phyloP scores from a whole-genome alignment of 352 stramenopile species.

The Phytopythium montanum region DNA sequence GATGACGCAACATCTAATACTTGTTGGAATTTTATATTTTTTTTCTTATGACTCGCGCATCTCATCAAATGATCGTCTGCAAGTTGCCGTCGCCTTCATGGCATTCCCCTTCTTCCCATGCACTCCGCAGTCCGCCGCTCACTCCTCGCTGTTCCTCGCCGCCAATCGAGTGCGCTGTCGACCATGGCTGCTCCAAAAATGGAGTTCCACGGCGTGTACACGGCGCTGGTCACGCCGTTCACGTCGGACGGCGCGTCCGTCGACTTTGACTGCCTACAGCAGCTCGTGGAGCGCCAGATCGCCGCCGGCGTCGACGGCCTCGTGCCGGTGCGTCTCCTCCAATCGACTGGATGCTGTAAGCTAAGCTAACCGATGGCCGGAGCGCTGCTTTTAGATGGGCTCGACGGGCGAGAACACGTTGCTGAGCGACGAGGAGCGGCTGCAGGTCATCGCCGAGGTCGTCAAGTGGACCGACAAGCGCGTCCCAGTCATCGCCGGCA shows the following conservation, averaged over 20 bases:
- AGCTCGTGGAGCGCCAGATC: conserved; percentile 90
- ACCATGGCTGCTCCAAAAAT: conserved; percentile 17
- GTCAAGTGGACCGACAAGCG: conserved; percentile 66
- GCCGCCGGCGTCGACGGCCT: conserved; percentile 91
- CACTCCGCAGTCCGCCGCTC: background rate
- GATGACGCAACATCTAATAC: background rate
- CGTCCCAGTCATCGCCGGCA: conserved; percentile 93
- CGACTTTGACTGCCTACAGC: conserved; percentile 87
- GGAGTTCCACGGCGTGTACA: conserved; percentile 76
- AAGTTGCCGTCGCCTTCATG: too few relatives aligned
- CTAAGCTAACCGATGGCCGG: background rate
- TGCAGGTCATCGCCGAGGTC: conserved; percentile 88
- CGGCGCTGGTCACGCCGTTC: conserved; percentile 95
- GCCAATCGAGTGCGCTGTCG: background rate
- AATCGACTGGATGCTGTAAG: too few relatives aligned
- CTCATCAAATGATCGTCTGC: background rate
- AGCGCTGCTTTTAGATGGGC: conserved; percentile 59
- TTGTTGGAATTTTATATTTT: too few relatives aligned
- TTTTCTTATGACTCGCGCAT: background rate
- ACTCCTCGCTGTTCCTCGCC: background rate
- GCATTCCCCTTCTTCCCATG: background rate
- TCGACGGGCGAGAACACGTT: conserved; percentile 95
- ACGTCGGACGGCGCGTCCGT: conserved; percentile 83
- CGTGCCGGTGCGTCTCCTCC: conserved; percentile 65
- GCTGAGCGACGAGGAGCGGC: conserved; percentile 90